Base-by-base conservation (phyloP, 2,329 filamentous ascomycete species). In the Phaeosphaeria sp. region DNA sequence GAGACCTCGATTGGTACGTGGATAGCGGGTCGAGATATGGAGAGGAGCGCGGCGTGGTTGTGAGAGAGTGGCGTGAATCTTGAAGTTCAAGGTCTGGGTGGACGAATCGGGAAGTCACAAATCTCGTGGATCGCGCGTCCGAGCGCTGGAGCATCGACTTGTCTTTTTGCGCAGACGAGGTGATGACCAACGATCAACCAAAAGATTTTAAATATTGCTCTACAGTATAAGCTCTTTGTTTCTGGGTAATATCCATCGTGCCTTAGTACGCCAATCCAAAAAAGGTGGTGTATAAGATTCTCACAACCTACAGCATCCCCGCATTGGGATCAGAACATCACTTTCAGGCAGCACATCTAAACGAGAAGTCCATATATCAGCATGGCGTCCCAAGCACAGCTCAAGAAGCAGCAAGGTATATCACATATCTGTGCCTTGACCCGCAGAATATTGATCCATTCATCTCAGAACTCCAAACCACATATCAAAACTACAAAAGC, bases 381-480 rank as follows among this genome's bases (percentile, higher is more conserved):
- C 77, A 85, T 83, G 81, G 77, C 81, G 53, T 74, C 78, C 72
- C 79, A 83, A 68, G 72, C 84, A 54, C 81, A 86, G 59, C 82
- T 87, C 41, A 91, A 88, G 80, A 90, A 90, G 82, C 90, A 92
- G 81, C 89, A 92, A 83, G 90, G 90, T 90, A 56, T n/a, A 36
- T 33, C 22, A 44, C n/a, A n/a, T n/a, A n/a, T n/a, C n/a, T n/a
- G n/a, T n/a, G n/a, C n/a, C n/a, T n/a, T n/a, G n/a, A n/a, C n/a
- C n/a, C n/a, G n/a, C n/a, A n/a, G 6, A 20, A 43, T 18, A 43
- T 21, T 20, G 43, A 3, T 11, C 13, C 6, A 36, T 36, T 36
- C 22, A n/a, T 49, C 43, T 15, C n/a, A 95, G 91, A 95, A 75
- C 86, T 95, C 66, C 91, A 95, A 79, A 81, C 84, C 50, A 90